A percentile compares a stretch with the other conserved stretches of the same genome.
Conservation (phyloP, 2,329 filamentous ascomycete genomes). For the Phialophora tarda region DNA sequence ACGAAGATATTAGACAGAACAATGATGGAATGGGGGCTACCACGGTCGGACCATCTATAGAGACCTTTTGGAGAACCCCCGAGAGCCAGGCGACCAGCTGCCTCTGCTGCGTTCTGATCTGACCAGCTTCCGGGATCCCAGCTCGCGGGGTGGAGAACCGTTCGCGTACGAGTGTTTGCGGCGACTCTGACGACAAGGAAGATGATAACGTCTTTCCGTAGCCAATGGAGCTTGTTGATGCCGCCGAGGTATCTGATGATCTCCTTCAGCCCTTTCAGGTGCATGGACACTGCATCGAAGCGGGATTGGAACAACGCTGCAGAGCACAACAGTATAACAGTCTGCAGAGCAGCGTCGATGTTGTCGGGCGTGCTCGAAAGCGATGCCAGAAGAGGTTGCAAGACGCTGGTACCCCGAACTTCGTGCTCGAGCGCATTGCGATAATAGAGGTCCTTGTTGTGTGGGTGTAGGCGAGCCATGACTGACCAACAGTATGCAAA, state of each 20-base stretch:
- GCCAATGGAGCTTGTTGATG: conserved; percentile 3
- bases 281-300: neutral
- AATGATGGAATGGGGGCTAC: neutral
- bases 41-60: neutral
- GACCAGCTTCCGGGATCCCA: conserved; percentile 14
- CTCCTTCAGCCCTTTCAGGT: neutral
- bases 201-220: neutral
- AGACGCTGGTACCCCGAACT: neutral
- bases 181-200: conserved; percentile 10
- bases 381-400: conserved; percentile 4
- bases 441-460: conserved; percentile 6
- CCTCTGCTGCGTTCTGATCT: neutral
- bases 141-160: neutral
- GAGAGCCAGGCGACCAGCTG: neutral
- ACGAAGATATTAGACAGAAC: neutral
- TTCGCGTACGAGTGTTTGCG: conserved; percentile 6
- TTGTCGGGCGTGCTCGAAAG: too few species aligned
- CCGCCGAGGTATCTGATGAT: conserved; percentile 11
- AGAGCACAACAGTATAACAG: too few species aligned
- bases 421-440: conserved; percentile 10
- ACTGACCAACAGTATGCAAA: conserved; percentile 17
- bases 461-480: conserved; percentile 4
- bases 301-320: too few species aligned
- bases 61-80: neutral
- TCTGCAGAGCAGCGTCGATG: too few species aligned